Conservation (phyloP, 176 grass and related monocot species). For the Oryza brachyantha region DNA sequence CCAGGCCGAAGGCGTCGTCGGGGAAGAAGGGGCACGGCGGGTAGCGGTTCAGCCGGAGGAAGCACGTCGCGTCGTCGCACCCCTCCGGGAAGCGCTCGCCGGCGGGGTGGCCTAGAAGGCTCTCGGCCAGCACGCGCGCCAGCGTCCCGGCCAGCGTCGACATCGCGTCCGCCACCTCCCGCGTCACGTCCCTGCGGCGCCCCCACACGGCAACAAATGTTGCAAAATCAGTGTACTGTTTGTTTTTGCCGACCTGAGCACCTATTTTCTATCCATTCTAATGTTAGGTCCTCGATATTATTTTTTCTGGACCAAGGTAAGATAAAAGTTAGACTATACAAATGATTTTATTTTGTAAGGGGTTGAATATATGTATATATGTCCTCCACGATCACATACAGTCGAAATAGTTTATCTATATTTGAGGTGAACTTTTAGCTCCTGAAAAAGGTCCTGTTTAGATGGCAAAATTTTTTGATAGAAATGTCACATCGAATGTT, state of each 20-base stretch:
- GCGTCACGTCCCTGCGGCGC: conserved; percentile 54
- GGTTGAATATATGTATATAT: neutral
- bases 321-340: neutral
- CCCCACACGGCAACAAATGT: neutral
- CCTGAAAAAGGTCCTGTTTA: too few species aligned
- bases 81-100: conserved; percentile 48
- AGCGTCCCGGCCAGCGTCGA: conserved; percentile 54
- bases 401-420: neutral
- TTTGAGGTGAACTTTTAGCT: neutral
- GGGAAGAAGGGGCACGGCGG: conserved; percentile 64
- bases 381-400: neutral
- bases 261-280: neutral
- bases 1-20: conserved; percentile 55
- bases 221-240: neutral
- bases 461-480: too few species aligned
- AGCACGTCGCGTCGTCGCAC: conserved; percentile 71
- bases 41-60: conserved; percentile 86
- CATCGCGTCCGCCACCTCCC: conserved; percentile 54
- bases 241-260: conserved; percentile 15
- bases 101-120: conserved; percentile 22
- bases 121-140: conserved; percentile 53
- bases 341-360: conserved; percentile 3
- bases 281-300: neutral
- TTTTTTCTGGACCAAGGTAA: neutral
- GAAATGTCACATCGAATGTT: too few species aligned